Evolutionary conservation across 2,329 filamentous ascomycete genomes (phyloP), one percentile per base, ranked within the genome.

Genomic region (Fonsecaea pugnacius): DNA sequence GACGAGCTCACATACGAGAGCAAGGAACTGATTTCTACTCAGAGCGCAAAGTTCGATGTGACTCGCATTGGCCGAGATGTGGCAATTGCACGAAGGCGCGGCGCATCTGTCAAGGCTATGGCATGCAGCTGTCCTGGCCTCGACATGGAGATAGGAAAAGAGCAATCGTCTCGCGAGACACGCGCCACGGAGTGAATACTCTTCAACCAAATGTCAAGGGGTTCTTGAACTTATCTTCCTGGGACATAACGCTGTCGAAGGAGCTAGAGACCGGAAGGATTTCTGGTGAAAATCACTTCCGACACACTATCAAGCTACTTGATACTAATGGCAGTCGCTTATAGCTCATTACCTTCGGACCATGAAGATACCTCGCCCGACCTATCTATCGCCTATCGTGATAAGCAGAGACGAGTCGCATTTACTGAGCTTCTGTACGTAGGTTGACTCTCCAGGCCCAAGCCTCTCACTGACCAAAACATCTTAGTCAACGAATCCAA

Each of bases 1-100:
- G 10, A 38, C 16, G 14, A 38, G 35, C 2, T 7, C 38, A 4
- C 38, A 4, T 4, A n/a, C 38, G 2, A 40, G 1, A 4, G 14
- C 38, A 40, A 40, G 4, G 3, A 2, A 16, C 38, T 40, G 16
- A 40, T 40, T 7, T 40, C 38, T 57, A 7, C 51, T 40, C 52
- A 67, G 65, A 65, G 55, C 65, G 65, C 59, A 67, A 67, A 63
- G 63, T 67, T 53, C 62, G 65, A 60, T 67, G 65, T 51, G 65
- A 67, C 63, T 65, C 52, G 35, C 61, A 48, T 53, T 50, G 61
- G 54, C 66, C 66, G 54, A 64, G 18, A 53, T 68, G 66, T 60
- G 55, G 52, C 64, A 68, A 67, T 33, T 68, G 66, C 58, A 63
- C 64, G 32, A 66, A 68, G 58, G 64, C 66, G 18, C 60, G 55